Evolutionary conservation across 2,329 filamentous ascomycete species (phyloP).

Genomic region (Gaeumannomyces sp.): DNA sequence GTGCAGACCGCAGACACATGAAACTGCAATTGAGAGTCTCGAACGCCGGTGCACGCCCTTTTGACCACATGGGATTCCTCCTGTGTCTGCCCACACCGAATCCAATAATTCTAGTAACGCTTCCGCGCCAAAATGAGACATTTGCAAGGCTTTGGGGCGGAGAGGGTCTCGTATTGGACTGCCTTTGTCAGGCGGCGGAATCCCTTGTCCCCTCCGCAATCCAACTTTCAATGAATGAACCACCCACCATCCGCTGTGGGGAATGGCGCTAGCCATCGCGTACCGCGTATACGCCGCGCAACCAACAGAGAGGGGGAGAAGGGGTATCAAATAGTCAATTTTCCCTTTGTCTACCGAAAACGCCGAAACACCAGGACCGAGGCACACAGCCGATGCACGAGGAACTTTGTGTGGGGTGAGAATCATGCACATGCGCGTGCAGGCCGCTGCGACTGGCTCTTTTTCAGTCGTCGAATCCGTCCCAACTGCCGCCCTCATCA

Average conservation of each 20-base stretch:
- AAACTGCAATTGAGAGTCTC: neutral
- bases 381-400: neutral
- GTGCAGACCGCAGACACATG: no score
- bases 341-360: conserved; percentile 5
- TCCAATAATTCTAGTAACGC: no score
- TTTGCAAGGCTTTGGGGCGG: no score
- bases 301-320: neutral
- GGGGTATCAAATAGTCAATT: conserved; percentile 6
- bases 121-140: no score
- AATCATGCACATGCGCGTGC: neutral
- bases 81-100: no score
- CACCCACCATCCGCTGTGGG: neutral
- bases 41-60: neutral
- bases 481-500: conserved; percentile 51
- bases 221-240: neutral
- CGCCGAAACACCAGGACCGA: neutral
- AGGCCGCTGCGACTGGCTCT: no score
- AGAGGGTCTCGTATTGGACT: no score
- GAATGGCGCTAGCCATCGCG: neutral
- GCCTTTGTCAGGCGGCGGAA: neutral
- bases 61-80: neutral
- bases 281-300: neutral
- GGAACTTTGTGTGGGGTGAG: neutral
- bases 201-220: neutral
- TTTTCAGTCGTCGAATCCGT: conserved; percentile 60